Conservation (phyloP, 495 filamentous ascomycete species). For the Hypoxylon fuscum region DNA sequence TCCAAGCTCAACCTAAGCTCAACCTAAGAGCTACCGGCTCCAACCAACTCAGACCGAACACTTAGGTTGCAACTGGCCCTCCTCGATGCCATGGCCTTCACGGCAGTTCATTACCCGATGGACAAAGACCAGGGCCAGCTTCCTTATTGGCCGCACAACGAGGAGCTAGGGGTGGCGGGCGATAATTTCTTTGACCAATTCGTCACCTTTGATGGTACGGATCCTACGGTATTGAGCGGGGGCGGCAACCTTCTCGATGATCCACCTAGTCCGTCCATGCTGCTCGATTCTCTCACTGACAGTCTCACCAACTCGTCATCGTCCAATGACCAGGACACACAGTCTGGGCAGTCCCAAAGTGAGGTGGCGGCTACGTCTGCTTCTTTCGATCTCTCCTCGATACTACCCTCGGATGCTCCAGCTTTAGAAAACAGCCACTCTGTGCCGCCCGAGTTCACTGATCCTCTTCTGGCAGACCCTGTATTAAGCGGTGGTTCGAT, state of each 20-base stretch:
- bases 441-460: constrained; percentile 22
- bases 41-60: constrained; percentile 14
- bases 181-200: constrained; percentile 60
- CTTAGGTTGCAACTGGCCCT: constrained; percentile 21
- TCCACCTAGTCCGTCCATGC: constrained; percentile 43
- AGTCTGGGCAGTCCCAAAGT: constrained; percentile 24
- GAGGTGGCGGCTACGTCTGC: constrained; percentile 21
- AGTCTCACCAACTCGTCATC: constrained; percentile 32
- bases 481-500: constrained; percentile 49
- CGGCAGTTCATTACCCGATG: constrained; percentile 39
- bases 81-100: constrained; percentile 44
- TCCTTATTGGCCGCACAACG: constrained; percentile 48
- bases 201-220: constrained; percentile 51
- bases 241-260: constrained; percentile 38
- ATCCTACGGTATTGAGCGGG: constrained; percentile 25
- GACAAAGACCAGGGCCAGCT: constrained; percentile 52
- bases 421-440: constrained; percentile 18
- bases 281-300: constrained; percentile 37
- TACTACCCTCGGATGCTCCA: constrained; percentile 2
- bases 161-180: constrained; percentile 45
- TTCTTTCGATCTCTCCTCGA: constrained; percentile 7
- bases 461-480: constrained; percentile 31
- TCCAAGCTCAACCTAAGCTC: constrained; percentile 11
- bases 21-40: constrained; percentile 6
- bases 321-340: constrained; percentile 29